Evolutionary conservation across 2,329 filamentous ascomycete genomes (phyloP), one percentile per base, ranked within the genome.

Genomic region (Chaetomium sp.): DNA sequence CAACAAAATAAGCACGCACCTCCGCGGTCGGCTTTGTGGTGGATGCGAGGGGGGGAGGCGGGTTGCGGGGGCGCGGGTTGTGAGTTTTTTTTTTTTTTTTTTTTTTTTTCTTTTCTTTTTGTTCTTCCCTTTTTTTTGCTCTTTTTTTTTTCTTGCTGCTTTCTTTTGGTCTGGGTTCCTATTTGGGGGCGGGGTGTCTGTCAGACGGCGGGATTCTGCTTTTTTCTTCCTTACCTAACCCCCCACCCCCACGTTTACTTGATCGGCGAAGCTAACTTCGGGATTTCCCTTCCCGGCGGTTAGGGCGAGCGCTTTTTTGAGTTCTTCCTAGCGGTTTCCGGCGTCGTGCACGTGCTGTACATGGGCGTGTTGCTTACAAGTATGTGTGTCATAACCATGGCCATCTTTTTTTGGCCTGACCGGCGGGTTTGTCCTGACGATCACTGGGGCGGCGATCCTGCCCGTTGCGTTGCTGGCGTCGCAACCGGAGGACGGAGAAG

Each of bases 321-420:
- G 9, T 4, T 29, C 7, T 60, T 65, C 9, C 27, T 65, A 7
- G 27, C 8, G 3, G 31, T 5, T 1, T 54, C 35, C 9, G 58
- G 25, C 5, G 54, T 53, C 3, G 31, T 47, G 8, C 63, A 64
- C 47, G 57, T 61, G 19, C 21, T 65, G 42, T 65, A 61, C 13
- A 13, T 47, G 23, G 19, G 45, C 9, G 23, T 57, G n/a, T 8
- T 57, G 23, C 1, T 60, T 10, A n/a, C n/a, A n/a, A n/a, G n/a
- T n/a, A 1, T 57, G 16, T 57, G 29, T 6, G 13, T 60, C n/a
- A 29, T 60, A 4, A 33, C 62, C 3, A 29, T 45, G 29, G 57
- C 53, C 47, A 61, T 65, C 47, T 50, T 58, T 27, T 53, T 55
- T 55, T 58, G 63, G n/a, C 19, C 19, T 23, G 21, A 57, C 57